Base-by-base conservation (phyloP, 805 yeast species). In the Spathaspora hagerdaliae region DNA sequence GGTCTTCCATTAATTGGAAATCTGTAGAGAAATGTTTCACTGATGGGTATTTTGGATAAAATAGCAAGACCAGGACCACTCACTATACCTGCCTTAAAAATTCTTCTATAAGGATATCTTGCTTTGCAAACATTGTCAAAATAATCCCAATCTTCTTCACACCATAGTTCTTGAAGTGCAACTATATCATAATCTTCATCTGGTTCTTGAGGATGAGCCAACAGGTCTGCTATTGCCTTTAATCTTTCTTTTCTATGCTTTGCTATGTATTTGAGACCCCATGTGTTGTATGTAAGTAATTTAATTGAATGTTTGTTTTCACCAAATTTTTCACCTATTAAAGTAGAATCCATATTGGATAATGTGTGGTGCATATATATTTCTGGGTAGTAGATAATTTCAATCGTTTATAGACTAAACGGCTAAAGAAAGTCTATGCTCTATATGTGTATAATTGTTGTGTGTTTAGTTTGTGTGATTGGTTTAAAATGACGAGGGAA, bases 81-180 rank as follows among this genome's bases (percentile, higher is more conserved):
- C 2, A 94, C 52, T 4, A 94, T 87, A 0, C 98, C 99, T 2
- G 95, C 77, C 47, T 79, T 80, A 67, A 85, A 94, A 43, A 78
- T 70, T 49, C 96, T 75, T 42, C 80, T 63, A 61, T 79, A 82
- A 0, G 92, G 91, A 53, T 76, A 87, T 34, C 57, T 59, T 1
- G 54, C 53, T 2, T 60, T 44, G 47, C 90, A 78, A 6, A 60
- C 61, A 2, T 51, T 48, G 13, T 74, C 73, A 15, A 94, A 64
- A 50, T 79, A 78, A 1, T 79, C 76, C 91, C 91, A 91, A 62
- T 94, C 99, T 39, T 77, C 81, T 51, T 81, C 76, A 35, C 84
- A 83, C 99, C 99, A 94, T 10, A 94, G 75, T 59, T 94, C 99
- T 62, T 94, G 99, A n/a, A 94, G 69, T 1, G 97, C 97, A 6